Base-by-base conservation (phyloP, 441 rosid species). In the Jatropha multifida region DNA sequence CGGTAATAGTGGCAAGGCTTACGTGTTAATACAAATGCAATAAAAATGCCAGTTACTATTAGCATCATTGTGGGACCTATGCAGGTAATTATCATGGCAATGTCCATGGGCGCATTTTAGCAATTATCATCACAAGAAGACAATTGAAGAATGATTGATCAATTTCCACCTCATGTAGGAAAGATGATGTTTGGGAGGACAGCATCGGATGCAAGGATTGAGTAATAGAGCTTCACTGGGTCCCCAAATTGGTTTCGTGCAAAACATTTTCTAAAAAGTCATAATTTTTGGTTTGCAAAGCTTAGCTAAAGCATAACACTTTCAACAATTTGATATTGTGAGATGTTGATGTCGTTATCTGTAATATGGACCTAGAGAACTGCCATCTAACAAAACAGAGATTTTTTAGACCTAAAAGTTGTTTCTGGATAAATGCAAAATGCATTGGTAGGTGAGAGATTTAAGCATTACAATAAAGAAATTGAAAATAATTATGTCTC, bases 81-180 rank as follows among this genome's bases (percentile, higher is more conserved):
- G 37, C 40, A 49, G 69, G 61, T 52, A 75, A 68, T 72, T 65
- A 76, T 61, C 38, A 65, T 42, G 64, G 44, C 75, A 69, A 26
- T 71, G 62, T 66, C 37, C 69, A 59, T 20, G 75, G 81, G 59
- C 65, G 83, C 65, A 48, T 20, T 51, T 14, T 23, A 74, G 56
- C 65, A 74, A 73, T 66, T 64, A 79, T 40, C 12, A 65, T 46
- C 70, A 42, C 71, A 60, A 27, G 59, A 38, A 52, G 78, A 71
- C 76, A 60, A 66, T 68, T 49, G 51, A n/a, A 59, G n/a, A 64
- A 44, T 48, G 55, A 66, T 71, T 26, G 32, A 40, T 62, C 49
- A 27, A 58, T 76, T 82, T 78, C 84, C 77, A 77, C 73, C 75
- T 74, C 75, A 71, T 15, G 72, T 49, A 18, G 77, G 81, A 41